These are phyloP conservation scores for Zymoseptoria pseudotritici DNA, from an alignment of 2,329 filamentous ascomycete genomes.

Conservation along the genomic window DNA sequence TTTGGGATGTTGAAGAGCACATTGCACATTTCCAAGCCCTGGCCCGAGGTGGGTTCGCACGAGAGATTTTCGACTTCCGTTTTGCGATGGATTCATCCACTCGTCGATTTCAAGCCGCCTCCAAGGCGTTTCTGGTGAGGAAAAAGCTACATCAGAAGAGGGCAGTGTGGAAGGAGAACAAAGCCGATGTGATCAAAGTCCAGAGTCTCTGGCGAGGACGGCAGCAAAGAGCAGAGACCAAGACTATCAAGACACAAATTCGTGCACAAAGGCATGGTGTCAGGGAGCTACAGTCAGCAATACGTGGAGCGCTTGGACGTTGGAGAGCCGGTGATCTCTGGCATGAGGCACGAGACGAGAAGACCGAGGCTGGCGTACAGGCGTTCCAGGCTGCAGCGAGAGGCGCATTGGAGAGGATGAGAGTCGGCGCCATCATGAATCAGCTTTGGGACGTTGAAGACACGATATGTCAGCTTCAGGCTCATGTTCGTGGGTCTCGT, in stretches of 20 bases:
- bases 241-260: conserved; percentile 41
- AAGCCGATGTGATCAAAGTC: conserved; percentile 61
- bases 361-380: conserved; percentile 28
- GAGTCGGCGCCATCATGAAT: conserved; percentile 77
- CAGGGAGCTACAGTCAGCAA: conserved; percentile 35
- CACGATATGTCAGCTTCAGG: conserved; percentile 70
- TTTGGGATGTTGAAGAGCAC: conserved; percentile 79
- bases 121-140: conserved; percentile 69
- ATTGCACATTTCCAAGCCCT: conserved; percentile 77
- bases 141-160: conserved; percentile 55
- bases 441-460: conserved; percentile 79
- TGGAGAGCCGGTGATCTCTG: conserved; percentile 47
- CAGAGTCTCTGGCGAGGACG: conserved; percentile 73
- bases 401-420: conserved; percentile 69
- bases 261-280: conserved; percentile 40
- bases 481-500: conserved; percentile 50
- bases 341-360: conserved; percentile 28
- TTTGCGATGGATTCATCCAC: conserved; percentile 78
- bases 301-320: conserved; percentile 48
- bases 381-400: conserved; percentile 41
- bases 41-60: conserved; percentile 78
- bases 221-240: conserved; percentile 43
- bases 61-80: conserved; percentile 75
- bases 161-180: conserved; percentile 61
- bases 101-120: conserved; percentile 67